Evolutionary conservation across 257 asterid species (phyloP).

Genomic region (Solanum bulbocastanum): DNA sequence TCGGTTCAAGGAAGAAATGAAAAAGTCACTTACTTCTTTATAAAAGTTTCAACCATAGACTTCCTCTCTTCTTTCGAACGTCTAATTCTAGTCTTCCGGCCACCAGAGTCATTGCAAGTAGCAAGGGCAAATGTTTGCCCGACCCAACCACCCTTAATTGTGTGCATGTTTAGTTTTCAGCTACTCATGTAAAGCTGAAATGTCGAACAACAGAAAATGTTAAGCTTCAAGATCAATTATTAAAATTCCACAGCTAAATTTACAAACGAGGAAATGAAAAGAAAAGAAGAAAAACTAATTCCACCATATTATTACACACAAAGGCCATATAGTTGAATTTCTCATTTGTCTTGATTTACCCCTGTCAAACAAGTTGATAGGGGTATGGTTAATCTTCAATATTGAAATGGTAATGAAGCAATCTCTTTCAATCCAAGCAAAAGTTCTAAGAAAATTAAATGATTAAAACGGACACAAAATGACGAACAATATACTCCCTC

Average conservation of each 20-base stretch:
- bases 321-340: neutral
- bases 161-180: conserved; percentile 37
- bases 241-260: neutral
- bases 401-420: neutral
- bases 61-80: conserved; percentile 93
- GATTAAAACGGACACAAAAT: neutral
- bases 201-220: neutral
- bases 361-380: neutral
- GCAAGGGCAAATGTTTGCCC: conserved; percentile 77
- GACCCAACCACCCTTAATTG: conserved; percentile 48
- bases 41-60: conserved; percentile 70
- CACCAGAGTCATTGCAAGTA: conserved; percentile 49
- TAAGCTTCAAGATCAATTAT: neutral
- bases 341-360: neutral
- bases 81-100: conserved; percentile 68
- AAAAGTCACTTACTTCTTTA: conserved; percentile 41
- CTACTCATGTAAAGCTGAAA: neutral
- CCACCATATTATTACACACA: neutral
- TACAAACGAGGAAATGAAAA: neutral
- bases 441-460: neutral
- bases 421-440: neutral
- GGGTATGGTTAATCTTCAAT: neutral
- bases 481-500: neutral
- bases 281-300: neutral
- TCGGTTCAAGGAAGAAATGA: neutral